Percentiles rank a stretch among this genome's conserved stretches.
Evolutionary conservation across 495 filamentous ascomycete genomes (phyloP).

Genomic region (Penicillium dipodomyicola): DNA sequence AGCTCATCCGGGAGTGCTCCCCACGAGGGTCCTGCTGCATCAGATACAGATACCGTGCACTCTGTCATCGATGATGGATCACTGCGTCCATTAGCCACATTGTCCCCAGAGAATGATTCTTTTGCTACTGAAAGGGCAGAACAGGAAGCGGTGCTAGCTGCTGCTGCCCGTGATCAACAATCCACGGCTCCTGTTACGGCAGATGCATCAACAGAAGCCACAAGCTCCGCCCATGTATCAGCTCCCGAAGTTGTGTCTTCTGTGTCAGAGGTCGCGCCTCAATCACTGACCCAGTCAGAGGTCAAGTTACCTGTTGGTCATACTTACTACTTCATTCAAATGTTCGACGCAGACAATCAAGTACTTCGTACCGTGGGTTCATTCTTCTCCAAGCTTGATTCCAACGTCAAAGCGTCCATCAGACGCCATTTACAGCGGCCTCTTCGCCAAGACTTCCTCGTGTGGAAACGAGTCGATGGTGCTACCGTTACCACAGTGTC

Average conservation of each 20-base stretch:
- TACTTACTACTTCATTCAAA: constrained; percentile 51
- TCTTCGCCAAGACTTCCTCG: constrained; percentile 40
- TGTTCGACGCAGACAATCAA: constrained; percentile 51
- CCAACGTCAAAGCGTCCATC: constrained; percentile 45
- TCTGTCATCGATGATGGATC: not conserved
- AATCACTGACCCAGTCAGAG: constrained; percentile 7
- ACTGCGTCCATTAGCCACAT: constrained; percentile 7
- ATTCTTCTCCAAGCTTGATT: constrained; percentile 44
- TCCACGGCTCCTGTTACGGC: constrained; percentile 17
- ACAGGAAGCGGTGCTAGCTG: constrained; percentile 26
- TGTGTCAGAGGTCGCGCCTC: constrained; percentile 2
- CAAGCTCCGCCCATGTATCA: constrained; percentile 1
- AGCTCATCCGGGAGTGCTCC: constrained; percentile 30
- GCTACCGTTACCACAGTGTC: constrained; percentile 41
- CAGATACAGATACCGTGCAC: not conserved
- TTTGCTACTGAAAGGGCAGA: constrained; percentile 15
- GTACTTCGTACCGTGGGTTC: constrained; percentile 52
- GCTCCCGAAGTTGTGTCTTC: constrained; percentile 5
- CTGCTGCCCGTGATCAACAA: constrained; percentile 25
- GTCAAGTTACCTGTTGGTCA: constrained; percentile 35
- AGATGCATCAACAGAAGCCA: constrained; percentile 2
- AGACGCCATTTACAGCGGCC: constrained; percentile 42
- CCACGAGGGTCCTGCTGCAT: not conserved
- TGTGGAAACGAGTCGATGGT: constrained; percentile 46
- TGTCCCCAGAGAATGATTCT: constrained; percentile 17